phyloP scores from a whole-genome alignment of 768 basidiomycete genomes.

The Boletus pseudo-olivaceus region DNA sequence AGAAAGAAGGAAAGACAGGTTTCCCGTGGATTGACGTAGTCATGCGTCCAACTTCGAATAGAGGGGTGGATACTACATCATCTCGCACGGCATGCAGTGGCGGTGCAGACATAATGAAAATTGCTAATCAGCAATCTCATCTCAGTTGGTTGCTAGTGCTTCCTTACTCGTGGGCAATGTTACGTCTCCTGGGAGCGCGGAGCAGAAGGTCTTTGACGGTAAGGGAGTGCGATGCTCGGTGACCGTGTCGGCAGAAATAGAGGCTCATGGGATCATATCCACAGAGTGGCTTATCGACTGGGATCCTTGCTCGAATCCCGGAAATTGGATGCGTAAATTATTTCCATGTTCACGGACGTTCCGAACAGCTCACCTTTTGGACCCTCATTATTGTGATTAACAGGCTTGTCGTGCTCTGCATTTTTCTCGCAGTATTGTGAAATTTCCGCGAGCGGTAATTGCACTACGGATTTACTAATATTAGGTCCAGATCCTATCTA shows the following conservation, averaged over 20 bases:
- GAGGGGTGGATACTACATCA: conserved; percentile 21
- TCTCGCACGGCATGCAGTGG: conserved; percentile 27
- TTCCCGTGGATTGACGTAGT: conserved; percentile 22
- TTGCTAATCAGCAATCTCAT: conserved; percentile 23
- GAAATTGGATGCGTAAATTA: conserved; percentile 23
- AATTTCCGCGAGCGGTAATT: conserved; percentile 32
- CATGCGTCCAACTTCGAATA: conserved; percentile 13
- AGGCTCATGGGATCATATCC: conserved; percentile 6
- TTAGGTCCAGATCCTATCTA: conserved; percentile 24
- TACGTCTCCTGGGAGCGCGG: conserved; percentile 25
- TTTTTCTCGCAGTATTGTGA: conserved; percentile 27
- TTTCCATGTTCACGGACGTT: conserved; percentile 7
- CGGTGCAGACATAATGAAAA: conserved; percentile 28
- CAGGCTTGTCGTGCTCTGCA: conserved; percentile 13
- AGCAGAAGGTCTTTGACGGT: conserved; percentile 14
- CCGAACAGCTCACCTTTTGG: conserved; percentile 1
- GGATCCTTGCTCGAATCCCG: conserved; percentile 20
- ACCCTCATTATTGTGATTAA: not conserved
- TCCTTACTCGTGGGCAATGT: conserved; percentile 26
- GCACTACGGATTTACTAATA: conserved; percentile 24
- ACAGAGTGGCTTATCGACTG: conserved; percentile 9
- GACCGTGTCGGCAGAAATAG: conserved; percentile 2
- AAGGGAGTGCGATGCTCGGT: conserved; percentile 20
- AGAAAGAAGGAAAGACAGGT: conserved; percentile 1
- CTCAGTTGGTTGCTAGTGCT: conserved; percentile 27